Evolutionary conservation across 345 rosid genomes (phyloP).

Genomic region (Mallotus nudiflorus): DNA sequence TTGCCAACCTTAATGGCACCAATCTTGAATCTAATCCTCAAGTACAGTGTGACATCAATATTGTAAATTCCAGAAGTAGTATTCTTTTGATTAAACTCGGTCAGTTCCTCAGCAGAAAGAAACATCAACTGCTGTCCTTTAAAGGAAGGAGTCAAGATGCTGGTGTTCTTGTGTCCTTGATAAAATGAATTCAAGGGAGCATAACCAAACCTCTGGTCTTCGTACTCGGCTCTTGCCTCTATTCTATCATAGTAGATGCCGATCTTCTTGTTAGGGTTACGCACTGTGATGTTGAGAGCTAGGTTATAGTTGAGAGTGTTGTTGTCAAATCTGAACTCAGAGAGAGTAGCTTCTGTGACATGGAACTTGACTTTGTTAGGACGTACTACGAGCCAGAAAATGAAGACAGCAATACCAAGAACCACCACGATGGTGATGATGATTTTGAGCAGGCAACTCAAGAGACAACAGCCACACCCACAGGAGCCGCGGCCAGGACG

Average conservation of each 20-base stretch:
- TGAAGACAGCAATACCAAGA: slow-evolving; percentile 31
- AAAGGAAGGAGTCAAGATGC: slow-evolving; percentile 41
- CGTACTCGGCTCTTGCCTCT: slow-evolving; percentile 35
- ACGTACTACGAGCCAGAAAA: slow-evolving; percentile 48
- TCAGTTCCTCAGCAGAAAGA: slow-evolving; percentile 28
- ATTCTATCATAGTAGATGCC: slow-evolving; percentile 42
- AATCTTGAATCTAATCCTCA: slow-evolving; percentile 64
- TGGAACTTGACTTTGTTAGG: slow-evolving; percentile 42
- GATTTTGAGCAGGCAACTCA: slow-evolving; percentile 46
- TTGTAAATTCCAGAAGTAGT: slow-evolving; percentile 35
- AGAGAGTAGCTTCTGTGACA: slow-evolving; percentile 39
- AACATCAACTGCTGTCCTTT: slow-evolving; percentile 35
- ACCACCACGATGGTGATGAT: slow-evolving; percentile 37
- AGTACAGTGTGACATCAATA: slow-evolving; percentile 51
- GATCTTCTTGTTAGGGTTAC: slow-evolving; percentile 45
- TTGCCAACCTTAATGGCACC: slow-evolving; percentile 49
- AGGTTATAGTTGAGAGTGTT: slow-evolving; percentile 36
- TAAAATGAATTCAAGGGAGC: slow-evolving; percentile 47
- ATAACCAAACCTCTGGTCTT: slow-evolving; percentile 40
- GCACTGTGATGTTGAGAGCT: slow-evolving; percentile 31
- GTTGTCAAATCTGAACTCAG: slow-evolving; percentile 35
- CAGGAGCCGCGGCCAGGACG: slow-evolving; percentile 49
- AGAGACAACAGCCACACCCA: slow-evolving; percentile 62
- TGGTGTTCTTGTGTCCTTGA: slow-evolving; percentile 82
- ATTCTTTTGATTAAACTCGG: slow-evolving; percentile 40